Evolutionary conservation across 1,139 yeast species (phyloP).

Genomic region (Magnusiomyces ingens): DNA sequence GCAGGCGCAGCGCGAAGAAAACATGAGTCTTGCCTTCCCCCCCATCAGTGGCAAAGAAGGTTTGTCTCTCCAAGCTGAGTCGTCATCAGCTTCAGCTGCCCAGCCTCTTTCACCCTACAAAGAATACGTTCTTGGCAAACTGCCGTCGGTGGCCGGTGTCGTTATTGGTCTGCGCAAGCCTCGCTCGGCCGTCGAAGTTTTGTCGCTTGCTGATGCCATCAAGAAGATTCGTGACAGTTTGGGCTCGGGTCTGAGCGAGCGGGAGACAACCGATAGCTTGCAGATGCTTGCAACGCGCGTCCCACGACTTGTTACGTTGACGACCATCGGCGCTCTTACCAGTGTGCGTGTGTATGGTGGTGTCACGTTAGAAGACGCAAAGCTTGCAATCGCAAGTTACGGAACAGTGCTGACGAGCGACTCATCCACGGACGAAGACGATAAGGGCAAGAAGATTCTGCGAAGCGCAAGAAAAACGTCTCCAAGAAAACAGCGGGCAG

Average conservation of each 20-base stretch:
- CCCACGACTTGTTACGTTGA: slow-evolving; percentile 6
- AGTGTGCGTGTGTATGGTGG: not conserved
- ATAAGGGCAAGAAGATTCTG: not conserved
- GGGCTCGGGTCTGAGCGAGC: slow-evolving; percentile 3
- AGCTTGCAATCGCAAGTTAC: not conserved
- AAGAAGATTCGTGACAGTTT: slow-evolving; percentile 12
- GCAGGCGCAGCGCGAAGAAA: slow-evolving; percentile 16
- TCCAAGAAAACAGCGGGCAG: no score
- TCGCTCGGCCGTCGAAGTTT: slow-evolving; percentile 1
- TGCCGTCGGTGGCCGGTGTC: slow-evolving; percentile 10
- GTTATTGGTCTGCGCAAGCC: slow-evolving; percentile 12
- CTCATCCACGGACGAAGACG: not conserved
- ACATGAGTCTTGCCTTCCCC: not conserved
- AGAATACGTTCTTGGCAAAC: slow-evolving; percentile 12
- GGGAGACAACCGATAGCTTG: slow-evolving; percentile 9
- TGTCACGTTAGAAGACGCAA: not conserved
- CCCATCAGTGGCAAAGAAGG: not conserved
- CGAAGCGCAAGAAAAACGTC: not conserved
- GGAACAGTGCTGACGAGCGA: not conserved
- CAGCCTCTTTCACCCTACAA: not conserved
- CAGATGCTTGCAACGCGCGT: slow-evolving; percentile 8
- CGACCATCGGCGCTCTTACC: not conserved
- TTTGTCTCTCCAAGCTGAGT: not conserved
- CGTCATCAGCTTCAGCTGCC: not conserved
- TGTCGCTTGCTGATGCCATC: slow-evolving; percentile 9